These are phyloP conservation scores for Phallus indusiatus DNA, from an alignment of 768 basidiomycete genomes.

Conservation along the genomic window DNA sequence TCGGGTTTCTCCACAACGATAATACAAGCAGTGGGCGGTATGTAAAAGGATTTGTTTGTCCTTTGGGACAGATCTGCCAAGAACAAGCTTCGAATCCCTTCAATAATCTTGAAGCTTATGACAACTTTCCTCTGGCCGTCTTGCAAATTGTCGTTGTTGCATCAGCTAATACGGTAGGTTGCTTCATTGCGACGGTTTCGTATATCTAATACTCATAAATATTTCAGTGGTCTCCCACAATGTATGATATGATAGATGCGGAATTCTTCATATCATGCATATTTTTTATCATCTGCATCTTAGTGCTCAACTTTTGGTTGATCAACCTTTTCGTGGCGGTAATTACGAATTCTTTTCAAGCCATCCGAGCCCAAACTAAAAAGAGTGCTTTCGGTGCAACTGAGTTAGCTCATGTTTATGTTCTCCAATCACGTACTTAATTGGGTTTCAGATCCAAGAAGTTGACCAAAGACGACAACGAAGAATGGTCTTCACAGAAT, in stretches of 20 bases:
- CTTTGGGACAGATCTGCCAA: constrained; percentile 73
- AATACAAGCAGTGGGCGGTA: constrained; percentile 23
- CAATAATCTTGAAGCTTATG: constrained; percentile 66
- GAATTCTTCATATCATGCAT: constrained; percentile 84
- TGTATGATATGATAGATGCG: constrained; percentile 84
- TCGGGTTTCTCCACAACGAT: constrained; percentile 32
- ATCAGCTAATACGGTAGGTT: constrained; percentile 62
- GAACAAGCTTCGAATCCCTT: constrained; percentile 69
- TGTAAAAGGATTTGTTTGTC: constrained; percentile 84
- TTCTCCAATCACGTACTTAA: background rate
- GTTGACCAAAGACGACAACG: constrained; percentile 41
- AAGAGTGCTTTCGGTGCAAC: constrained; percentile 89
- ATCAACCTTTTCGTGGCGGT: constrained; percentile 92
- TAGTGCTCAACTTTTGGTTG: constrained; percentile 90
- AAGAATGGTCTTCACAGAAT: constrained; percentile 46
- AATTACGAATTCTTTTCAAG: constrained; percentile 88
- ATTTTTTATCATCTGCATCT: constrained; percentile 76
- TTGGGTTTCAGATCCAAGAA: constrained; percentile 22
- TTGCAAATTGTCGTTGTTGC: constrained; percentile 83
- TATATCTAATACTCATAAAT: constrained; percentile 6
- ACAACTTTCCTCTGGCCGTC: constrained; percentile 73
- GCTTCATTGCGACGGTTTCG: background rate
- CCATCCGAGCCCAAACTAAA: constrained; percentile 76
- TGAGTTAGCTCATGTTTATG: constrained; percentile 35
- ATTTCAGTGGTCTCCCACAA: constrained; percentile 61